A percentile compares a stretch with the other conserved stretches of the same genome.
Evolutionary conservation across 306 rosid species (phyloP).

Genomic region (Comarum palustre): DNA sequence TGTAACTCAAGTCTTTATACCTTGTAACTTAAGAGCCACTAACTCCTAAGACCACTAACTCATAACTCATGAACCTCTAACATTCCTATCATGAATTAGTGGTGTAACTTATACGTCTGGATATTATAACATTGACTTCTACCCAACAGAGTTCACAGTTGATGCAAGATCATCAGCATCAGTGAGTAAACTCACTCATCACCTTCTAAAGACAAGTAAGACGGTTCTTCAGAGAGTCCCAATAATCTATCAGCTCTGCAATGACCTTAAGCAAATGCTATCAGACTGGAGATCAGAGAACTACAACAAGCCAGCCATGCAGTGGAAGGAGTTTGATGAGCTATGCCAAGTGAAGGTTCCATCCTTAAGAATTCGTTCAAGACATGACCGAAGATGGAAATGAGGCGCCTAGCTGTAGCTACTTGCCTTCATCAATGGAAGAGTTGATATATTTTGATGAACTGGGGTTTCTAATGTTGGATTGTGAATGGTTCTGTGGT

Average conservation of each 20-base stretch:
- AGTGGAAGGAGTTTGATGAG: conserved; percentile 82
- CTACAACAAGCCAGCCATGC: conserved; percentile 90
- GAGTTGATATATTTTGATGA: conserved; percentile 84
- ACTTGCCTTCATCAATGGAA: conserved; percentile 88
- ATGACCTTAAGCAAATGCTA: conserved; percentile 67
- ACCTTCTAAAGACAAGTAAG: conserved; percentile 66
- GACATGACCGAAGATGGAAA: conserved; percentile 68
- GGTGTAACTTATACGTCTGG: too few relatives aligned
- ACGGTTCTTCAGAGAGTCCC: conserved; percentile 89
- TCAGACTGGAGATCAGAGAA: conserved; percentile 91
- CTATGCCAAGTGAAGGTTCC: conserved; percentile 80
- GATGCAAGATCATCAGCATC: conserved; percentile 91
- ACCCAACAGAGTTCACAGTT: conserved; percentile 78
- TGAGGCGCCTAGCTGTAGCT: conserved; percentile 63
- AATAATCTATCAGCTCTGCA: conserved; percentile 81
- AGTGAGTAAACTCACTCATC: conserved; percentile 77
- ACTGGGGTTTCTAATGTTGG: conserved; percentile 72
- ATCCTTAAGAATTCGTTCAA: conserved; percentile 61
- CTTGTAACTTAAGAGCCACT: too few relatives aligned
- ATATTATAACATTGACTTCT: too few relatives aligned
- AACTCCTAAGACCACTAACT: too few relatives aligned
- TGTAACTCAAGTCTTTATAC: too few relatives aligned
- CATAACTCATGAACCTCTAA: too few relatives aligned
- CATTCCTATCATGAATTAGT: too few relatives aligned
- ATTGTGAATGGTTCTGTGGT: conserved; percentile 90